A percentile compares a stretch with the other conserved stretches of the same genome.
Conservation (phyloP, 169 alveolate genomes). For the Fabrea salina region DNA sequence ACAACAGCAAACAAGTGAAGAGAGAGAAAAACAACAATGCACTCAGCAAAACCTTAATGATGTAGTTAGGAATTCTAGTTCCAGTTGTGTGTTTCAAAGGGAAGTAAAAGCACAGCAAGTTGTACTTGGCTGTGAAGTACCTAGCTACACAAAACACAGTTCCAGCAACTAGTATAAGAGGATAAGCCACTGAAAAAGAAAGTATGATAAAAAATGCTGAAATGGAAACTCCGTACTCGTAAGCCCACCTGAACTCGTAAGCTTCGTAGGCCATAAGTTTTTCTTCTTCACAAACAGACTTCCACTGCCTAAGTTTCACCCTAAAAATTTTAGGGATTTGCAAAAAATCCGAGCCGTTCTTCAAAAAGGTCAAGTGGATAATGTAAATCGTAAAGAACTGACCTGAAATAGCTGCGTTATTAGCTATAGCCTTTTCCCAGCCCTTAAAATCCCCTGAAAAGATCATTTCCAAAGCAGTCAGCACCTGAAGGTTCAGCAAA, state of each 20-base stretch:
- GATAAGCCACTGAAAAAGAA: constrained; percentile 30
- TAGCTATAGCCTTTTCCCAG: background rate
- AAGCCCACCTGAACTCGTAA: constrained; percentile 27
- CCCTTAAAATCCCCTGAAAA: background rate
- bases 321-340: constrained; percentile 19
- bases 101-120: constrained; percentile 30
- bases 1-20: constrained; percentile 4
- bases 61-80: background rate
- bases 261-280: constrained; percentile 27
- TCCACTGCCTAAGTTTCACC: background rate
- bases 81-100: constrained; percentile 26
- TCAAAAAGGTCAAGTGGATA: constrained; percentile 21
- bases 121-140: constrained; percentile 24
- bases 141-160: background rate
- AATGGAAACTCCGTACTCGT: constrained; percentile 24
- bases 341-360: constrained; percentile 28
- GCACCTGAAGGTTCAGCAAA: background rate
- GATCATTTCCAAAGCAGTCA: background rate
- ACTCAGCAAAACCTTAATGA: background rate
- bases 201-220: constrained; percentile 5
- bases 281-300: constrained; percentile 19
- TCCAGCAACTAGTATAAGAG: background rate
- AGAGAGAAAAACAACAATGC: background rate
- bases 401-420: constrained; percentile 24
- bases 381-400: constrained; percentile 22